A percentile compares a stretch with the other conserved stretches of the same genome.
Evolutionary conservation across 495 filamentous ascomycete species (phyloP).

Genomic region (Aspergillus bridgeri): DNA sequence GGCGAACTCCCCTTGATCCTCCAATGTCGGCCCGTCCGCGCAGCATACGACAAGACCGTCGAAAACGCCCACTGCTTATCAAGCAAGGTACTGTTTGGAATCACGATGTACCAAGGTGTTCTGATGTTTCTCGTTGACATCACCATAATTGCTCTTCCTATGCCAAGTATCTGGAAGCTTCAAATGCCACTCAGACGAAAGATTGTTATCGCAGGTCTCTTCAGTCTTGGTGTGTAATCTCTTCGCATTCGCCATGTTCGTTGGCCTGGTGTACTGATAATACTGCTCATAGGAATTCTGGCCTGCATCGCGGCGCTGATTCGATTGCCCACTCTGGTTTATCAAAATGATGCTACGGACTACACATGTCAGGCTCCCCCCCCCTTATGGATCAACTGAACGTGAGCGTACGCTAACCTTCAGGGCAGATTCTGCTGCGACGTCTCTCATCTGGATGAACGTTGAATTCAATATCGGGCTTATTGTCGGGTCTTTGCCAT

Average conservation of each 20-base stretch:
- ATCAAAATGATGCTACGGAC: conserved; percentile 10
- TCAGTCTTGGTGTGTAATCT: conserved; percentile 37
- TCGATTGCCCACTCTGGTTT: conserved; percentile 6
- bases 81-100: conserved; percentile 9
- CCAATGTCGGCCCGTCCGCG: conserved; percentile 18
- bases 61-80: conserved; percentile 11
- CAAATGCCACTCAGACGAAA: conserved; percentile 45
- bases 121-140: conserved; percentile 44
- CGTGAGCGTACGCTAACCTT: neutral
- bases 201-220: conserved; percentile 47
- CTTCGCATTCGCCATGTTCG: neutral
- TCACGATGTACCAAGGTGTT: conserved; percentile 19
- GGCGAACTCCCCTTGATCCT: conserved; percentile 10
- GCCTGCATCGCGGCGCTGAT: conserved; percentile 9
- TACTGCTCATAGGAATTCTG: neutral
- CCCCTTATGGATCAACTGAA: neutral
- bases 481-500: too few relatives aligned
- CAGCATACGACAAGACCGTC: conserved; percentile 14
- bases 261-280: neutral
- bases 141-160: conserved; percentile 47
- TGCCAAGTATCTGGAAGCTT: conserved; percentile 42
- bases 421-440: conserved; percentile 10
- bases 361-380: conserved; percentile 6
- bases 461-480: too few relatives aligned
- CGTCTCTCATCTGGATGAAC: conserved; percentile 20